These are phyloP conservation scores for Hypoxylon trugodes DNA, from an alignment of 495 filamentous ascomycete species.

Conservation along the genomic window DNA sequence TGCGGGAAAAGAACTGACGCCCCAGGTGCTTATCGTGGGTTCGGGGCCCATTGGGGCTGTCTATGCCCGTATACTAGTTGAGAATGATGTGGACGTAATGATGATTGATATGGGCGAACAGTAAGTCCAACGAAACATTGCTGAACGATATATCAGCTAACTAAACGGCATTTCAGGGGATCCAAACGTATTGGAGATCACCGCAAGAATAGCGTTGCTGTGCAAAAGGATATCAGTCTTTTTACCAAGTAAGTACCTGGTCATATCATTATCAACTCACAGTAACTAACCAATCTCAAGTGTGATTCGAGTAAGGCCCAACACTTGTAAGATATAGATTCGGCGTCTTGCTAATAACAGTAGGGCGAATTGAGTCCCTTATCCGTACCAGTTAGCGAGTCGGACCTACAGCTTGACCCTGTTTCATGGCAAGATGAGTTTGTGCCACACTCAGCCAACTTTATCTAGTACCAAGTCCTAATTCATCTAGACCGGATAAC, in stretches of 20 bases:
- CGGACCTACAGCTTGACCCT: background rate
- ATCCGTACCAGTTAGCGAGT: background rate
- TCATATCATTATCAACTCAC: too few species aligned
- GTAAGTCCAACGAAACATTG: background rate
- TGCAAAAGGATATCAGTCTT: slow-evolving; percentile 8
- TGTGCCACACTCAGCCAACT: too few species aligned
- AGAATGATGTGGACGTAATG: background rate
- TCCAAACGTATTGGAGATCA: background rate
- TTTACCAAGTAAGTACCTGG: slow-evolving; percentile 7
- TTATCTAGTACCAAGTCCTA: too few species aligned
- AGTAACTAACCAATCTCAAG: background rate
- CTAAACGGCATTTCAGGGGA: background rate
- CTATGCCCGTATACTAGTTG: background rate
- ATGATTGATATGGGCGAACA: slow-evolving; percentile 6
- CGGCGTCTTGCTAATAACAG: background rate
- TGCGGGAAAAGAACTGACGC: background rate
- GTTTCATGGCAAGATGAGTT: background rate
- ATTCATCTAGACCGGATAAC: background rate
- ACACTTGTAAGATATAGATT: too few species aligned
- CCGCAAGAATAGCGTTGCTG: slow-evolving; percentile 1
- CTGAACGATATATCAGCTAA: background rate
- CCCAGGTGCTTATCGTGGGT: background rate
- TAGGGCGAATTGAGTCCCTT: slow-evolving; percentile 2
- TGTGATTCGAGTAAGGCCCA: background rate
- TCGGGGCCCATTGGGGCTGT: slow-evolving; percentile 1